phyloP scores from a whole-genome alignment of 805 yeast species.

The Yamadazyma philogaea region DNA sequence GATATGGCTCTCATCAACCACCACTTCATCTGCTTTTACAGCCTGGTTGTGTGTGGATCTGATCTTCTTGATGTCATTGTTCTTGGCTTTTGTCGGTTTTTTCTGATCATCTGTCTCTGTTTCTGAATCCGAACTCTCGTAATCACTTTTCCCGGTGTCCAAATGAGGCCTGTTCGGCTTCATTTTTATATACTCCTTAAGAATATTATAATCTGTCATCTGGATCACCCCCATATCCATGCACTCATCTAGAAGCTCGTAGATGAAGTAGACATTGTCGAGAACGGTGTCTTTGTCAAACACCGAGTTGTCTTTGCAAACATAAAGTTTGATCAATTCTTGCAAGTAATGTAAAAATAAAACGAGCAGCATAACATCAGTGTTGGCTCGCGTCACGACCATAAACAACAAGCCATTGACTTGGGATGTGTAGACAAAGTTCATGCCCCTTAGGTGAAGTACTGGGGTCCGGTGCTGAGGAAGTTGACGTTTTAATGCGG shows the following conservation, averaged over 20 bases:
- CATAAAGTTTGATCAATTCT: conserved; percentile 27
- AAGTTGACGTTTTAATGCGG: conserved; percentile 17
- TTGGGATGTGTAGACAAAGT: conserved; percentile 50
- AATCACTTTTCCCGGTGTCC: conserved; percentile 5
- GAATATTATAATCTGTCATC: conserved; percentile 71
- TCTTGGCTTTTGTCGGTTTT: conserved; percentile 3
- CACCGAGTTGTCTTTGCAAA: conserved; percentile 13
- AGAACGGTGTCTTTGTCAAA: conserved; percentile 58
- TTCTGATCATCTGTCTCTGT: conserved; percentile 9
- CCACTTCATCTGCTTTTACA: conserved; percentile 28
- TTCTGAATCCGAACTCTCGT: conserved; percentile 4
- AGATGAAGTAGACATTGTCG: conserved; percentile 72
- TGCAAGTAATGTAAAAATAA: conserved; percentile 49
- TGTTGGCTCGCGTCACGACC: conserved; percentile 43
- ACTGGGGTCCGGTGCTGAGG: conserved; percentile 40
- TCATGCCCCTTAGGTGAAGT: conserved; percentile 45
- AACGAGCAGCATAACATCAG: conserved; percentile 57
- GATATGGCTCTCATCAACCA: conserved; percentile 28
- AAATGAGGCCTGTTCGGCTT: conserved; percentile 32
- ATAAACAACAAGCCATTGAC: conserved; percentile 44
- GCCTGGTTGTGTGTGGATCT: conserved; percentile 41
- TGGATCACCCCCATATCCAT: conserved; percentile 88
- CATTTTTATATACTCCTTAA: conserved; percentile 73
- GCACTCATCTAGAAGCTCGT: conserved; percentile 85
- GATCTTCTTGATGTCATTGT: conserved; percentile 17